These are phyloP conservation scores for Trapa incisa DNA, from an alignment of 345 rosid species.

Conservation along the genomic window DNA sequence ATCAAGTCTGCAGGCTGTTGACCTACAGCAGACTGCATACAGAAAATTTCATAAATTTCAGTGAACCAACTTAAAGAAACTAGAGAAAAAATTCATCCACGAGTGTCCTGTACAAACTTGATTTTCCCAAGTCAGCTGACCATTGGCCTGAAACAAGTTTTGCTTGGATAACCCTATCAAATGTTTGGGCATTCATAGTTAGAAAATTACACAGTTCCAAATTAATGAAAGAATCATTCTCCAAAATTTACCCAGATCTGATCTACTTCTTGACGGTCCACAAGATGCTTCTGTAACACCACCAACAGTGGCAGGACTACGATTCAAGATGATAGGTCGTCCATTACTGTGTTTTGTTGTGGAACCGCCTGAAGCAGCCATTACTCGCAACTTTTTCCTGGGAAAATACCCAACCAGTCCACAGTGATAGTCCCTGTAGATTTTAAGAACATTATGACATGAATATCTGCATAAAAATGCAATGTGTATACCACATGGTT, in stretches of 20 bases:
- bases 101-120: constrained; percentile 3
- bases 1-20: constrained; percentile 31
- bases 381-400: constrained; percentile 28
- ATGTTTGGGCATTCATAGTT: constrained; percentile 7
- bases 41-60: neutral
- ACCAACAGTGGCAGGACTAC: constrained; percentile 18
- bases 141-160: constrained; percentile 29
- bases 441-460: constrained; percentile 3
- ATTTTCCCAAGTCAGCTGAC: constrained; percentile 28
- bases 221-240: neutral
- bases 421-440: constrained; percentile 65
- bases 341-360: constrained; percentile 6
- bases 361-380: constrained; percentile 14
- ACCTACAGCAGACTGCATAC: constrained; percentile 3
- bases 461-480: neutral
- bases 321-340: constrained; percentile 15
- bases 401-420: constrained; percentile 67
- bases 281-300: constrained; percentile 11
- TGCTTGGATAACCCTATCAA: constrained; percentile 41
- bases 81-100: neutral
- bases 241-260: constrained; percentile 25
- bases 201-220: neutral
- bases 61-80: neutral
- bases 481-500: constrained; percentile 3
- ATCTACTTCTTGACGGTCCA: constrained; percentile 11